phyloP scores from a whole-genome alignment of 768 basidiomycete genomes.

The Leccinum boreale region DNA sequence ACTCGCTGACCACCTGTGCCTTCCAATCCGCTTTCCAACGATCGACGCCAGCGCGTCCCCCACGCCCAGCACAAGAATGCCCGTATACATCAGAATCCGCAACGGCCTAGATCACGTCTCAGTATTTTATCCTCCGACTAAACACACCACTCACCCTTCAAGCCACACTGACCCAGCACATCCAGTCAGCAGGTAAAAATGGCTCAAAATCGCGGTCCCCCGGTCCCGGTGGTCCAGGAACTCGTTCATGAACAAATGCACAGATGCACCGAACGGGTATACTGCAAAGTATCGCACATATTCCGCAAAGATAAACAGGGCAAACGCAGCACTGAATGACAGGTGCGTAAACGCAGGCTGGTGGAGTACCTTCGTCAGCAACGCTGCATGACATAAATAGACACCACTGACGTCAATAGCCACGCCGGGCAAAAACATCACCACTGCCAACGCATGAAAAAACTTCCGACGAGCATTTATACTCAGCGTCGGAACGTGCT shows the following conservation, averaged over 20 bases:
- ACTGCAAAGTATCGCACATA: conserved; percentile 98
- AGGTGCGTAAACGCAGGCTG: conserved; percentile 97
- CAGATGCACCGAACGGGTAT: conserved; percentile 89
- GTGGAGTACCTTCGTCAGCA: conserved; percentile 11
- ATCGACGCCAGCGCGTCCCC: conserved; percentile 96
- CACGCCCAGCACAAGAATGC: conserved; percentile 84
- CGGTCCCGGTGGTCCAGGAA: conserved; percentile 94
- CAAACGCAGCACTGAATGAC: conserved; percentile 92
- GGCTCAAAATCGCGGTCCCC: conserved; percentile 94
- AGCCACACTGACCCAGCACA: conserved; percentile 95
- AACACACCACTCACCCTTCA: conserved; percentile 66
- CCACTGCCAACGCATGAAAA: conserved; percentile 92
- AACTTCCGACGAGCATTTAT: conserved; percentile 94
- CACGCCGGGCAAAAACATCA: conserved; percentile 96
- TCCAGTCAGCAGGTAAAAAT: conserved; percentile 95
- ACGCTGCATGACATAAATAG: conserved; percentile 1
- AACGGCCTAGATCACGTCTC: conserved; percentile 36
- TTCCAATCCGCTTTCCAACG: conserved; percentile 81
- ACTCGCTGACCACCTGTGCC: conserved; percentile 77
- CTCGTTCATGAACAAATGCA: conserved; percentile 97
- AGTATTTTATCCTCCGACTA: background rate
- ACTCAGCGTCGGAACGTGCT: conserved; percentile 83
- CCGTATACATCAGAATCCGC: conserved; percentile 67
- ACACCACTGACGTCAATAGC: conserved; percentile 74
- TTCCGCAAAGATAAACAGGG: conserved; percentile 93